Base-by-base conservation (phyloP, 495 filamentous ascomycete genomes). In the Aspergillus incahuasiensis region DNA sequence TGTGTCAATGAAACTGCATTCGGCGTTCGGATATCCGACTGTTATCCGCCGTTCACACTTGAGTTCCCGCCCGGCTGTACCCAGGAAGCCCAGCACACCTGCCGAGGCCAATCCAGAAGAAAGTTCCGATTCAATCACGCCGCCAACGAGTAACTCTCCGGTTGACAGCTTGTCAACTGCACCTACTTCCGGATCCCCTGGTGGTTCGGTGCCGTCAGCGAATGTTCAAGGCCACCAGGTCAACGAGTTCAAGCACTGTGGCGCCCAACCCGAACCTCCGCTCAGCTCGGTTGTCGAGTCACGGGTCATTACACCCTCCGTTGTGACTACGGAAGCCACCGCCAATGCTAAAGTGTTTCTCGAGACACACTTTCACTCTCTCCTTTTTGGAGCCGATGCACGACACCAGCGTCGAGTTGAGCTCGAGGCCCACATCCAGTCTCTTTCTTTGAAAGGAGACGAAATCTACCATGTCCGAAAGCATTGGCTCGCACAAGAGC, bases 291-390 rank as follows among this genome's bases (percentile, higher is more conserved):
- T 67, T 9, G 64, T 55, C 19, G 61, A 66, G 34, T 60, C 62
- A 32, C 57, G 53, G 2, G 48, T 61, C 3, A 48, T 21, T 6
- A 48, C 60, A 13, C 87, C 88, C 12, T 85, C 89, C 9, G 79
- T 96, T 48, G 58, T 81, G 11, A 96, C 90, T 0, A 86, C 89
- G 4, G 92, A 97, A 68, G 80, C 80, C 40, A 81, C 84, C 7
- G 81, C 90, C 0, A 86, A 87, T 8, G 86, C 90, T 30, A 96
- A 96, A 68, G 80, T 95, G 21, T 95, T 82, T 58, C 80, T 97
- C 21, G 92, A 97, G 63, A 89, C 85, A 3, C 79, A 92, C 61
- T 96, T 89, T 74, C 84, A 89, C 61, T 69, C 80, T 7, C 69
- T 90, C 12, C 78, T 86, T 39, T 68, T 73, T 30, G 69, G 70